These are phyloP conservation scores for Huiozyma naganishii DNA, from an alignment of 805 yeast species.

Conservation along the genomic window DNA sequence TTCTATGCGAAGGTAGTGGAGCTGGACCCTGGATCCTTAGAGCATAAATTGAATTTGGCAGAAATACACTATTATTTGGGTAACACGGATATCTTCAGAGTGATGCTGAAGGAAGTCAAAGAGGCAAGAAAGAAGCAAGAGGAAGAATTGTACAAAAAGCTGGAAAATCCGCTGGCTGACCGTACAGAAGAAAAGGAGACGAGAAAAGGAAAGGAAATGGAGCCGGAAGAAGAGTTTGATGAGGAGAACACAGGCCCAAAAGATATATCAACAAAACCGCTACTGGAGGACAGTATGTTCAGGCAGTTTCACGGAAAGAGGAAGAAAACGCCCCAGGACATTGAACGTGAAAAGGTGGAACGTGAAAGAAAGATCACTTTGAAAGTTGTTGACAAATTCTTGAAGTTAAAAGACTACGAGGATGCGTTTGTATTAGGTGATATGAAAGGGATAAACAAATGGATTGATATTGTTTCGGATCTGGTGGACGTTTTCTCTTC, in stretches of 20 bases:
- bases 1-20: constrained; percentile 48
- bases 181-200: constrained; percentile 1
- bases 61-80: constrained; percentile 67
- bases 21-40: constrained; percentile 52
- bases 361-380: constrained; percentile 48
- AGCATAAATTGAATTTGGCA: constrained; percentile 66
- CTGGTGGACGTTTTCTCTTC: constrained; percentile 73
- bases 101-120: constrained; percentile 43
- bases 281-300: constrained; percentile 24
- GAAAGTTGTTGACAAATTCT: constrained; percentile 46
- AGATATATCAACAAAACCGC: constrained; percentile 20
- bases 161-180: constrained; percentile 2
- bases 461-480: constrained; percentile 79
- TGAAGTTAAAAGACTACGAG: constrained; percentile 42
- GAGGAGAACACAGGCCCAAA: neutral
- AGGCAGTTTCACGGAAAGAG: constrained; percentile 17
- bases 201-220: constrained; percentile 1
- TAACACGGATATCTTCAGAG: constrained; percentile 45
- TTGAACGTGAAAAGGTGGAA: constrained; percentile 37
- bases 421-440: constrained; percentile 40
- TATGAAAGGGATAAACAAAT: constrained; percentile 53
- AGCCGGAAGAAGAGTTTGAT: neutral
- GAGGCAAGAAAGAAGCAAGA: constrained; percentile 29
- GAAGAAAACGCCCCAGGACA: constrained; percentile 26
- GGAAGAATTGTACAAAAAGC: constrained; percentile 11